Conservation (phyloP, 352 stramenopile genomes). For the Globisporangium spiculum region DNA sequence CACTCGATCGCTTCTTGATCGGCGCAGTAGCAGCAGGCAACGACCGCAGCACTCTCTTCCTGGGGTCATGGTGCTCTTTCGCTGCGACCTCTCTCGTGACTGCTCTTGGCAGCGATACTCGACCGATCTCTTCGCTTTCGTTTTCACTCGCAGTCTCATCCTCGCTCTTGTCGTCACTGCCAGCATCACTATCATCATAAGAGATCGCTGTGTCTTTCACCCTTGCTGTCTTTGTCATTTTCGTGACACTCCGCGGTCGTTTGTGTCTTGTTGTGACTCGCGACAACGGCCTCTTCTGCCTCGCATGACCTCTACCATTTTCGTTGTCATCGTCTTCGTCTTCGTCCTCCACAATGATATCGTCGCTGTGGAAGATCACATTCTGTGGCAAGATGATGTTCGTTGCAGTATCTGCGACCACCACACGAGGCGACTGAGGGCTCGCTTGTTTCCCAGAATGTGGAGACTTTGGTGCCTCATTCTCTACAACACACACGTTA, state of each 20-base stretch:
- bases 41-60: background rate
- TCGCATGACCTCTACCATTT: background rate
- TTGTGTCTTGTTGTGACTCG: background rate
- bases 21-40: background rate
- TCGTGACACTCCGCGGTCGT: background rate
- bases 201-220: background rate
- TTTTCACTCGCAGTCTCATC: slow-evolving; percentile 5
- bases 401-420: background rate
- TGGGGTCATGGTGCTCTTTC: slow-evolving; percentile 2
- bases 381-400: slow-evolving; percentile 11
- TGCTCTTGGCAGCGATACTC: background rate
- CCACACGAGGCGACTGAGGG: background rate
- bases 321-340: slow-evolving; percentile 16
- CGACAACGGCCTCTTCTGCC: background rate
- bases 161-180: slow-evolving; percentile 1
- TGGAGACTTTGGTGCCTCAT: background rate
- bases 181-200: background rate
- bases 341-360: slow-evolving; percentile 18
- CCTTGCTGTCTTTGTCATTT: background rate
- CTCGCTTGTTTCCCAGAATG: background rate
- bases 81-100: background rate
- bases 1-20: background rate
- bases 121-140: background rate
- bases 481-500: background rate
- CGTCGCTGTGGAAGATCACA: slow-evolving; percentile 18